Evolutionary conservation across 495 filamentous ascomycete species (phyloP).

Genomic region (Xylaria cubensis): DNA sequence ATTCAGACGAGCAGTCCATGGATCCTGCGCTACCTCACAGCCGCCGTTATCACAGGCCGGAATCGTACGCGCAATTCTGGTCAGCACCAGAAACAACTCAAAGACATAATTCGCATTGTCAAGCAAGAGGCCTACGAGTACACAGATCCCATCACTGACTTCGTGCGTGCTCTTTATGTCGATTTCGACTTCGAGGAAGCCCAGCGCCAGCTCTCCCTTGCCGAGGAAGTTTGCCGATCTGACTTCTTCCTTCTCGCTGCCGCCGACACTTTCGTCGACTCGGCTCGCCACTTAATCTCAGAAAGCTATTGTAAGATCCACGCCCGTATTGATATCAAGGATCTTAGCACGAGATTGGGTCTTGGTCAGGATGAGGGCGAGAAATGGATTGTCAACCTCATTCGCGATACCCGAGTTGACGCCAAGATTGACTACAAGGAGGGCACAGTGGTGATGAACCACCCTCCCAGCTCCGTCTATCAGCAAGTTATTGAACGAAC

Average conservation of each 20-base stretch:
- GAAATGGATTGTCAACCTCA: conserved; percentile 99
- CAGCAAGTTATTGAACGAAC: conserved; percentile 98
- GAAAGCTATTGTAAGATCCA: conserved; percentile 99
- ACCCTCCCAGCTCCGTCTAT: conserved; percentile 96
- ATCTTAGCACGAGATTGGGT: conserved; percentile 87
- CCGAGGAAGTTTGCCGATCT: conserved; percentile 86
- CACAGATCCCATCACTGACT: conserved; percentile 92
- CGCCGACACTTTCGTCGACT: conserved; percentile 90
- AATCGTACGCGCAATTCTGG: conserved; percentile 80
- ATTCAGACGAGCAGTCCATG: conserved; percentile 98
- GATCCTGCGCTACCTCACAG: conserved; percentile 93
- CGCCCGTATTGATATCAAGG: conserved; percentile 96
- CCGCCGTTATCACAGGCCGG: conserved; percentile 95
- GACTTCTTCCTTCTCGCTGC: conserved; percentile 94
- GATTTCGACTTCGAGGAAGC: conserved; percentile 99
- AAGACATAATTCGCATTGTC: conserved; percentile 92
- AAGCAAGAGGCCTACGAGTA: conserved; percentile 98
- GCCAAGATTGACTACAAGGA: conserved; percentile 99
- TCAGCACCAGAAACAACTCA: conserved; percentile 95
- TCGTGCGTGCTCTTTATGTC: conserved; percentile 93
- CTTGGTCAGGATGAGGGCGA: conserved; percentile 92
- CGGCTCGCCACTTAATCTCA: conserved; percentile 93
- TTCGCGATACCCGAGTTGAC: conserved; percentile 94
- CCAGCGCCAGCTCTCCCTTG: conserved; percentile 86
- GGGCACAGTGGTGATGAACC: conserved; percentile 99